Conservation (phyloP, 83 land plant genomes). For the Isoetes engelmannii region DNA sequence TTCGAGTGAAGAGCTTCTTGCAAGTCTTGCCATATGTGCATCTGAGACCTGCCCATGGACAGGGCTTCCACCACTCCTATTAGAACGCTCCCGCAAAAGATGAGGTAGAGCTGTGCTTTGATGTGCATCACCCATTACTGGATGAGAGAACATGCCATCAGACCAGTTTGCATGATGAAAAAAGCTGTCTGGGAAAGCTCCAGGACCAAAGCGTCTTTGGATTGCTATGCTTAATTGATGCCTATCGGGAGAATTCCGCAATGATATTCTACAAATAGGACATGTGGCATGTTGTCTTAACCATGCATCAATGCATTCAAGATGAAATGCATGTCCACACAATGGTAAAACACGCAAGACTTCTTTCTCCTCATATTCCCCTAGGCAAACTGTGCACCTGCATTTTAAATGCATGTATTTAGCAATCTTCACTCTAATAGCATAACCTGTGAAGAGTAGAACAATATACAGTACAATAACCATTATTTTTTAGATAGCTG, state of each 20-base stretch:
- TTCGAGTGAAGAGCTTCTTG: not conserved
- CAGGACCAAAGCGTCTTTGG: not conserved
- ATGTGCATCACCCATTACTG: not conserved
- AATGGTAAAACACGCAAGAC: constrained; percentile 46
- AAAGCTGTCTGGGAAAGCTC: too few relatives aligned
- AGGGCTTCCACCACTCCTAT: not conserved
- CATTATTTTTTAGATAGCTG: not conserved
- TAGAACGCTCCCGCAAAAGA: not conserved
- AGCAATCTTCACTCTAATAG: not conserved
- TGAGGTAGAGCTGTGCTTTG: not conserved
- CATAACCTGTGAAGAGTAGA: not conserved
- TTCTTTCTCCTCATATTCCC: constrained; percentile 52
- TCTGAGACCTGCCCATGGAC: too few relatives aligned
- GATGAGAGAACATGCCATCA: not conserved
- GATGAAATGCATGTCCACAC: constrained; percentile 62
- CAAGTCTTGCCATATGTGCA: not conserved
- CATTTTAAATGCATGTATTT: constrained; percentile 1
- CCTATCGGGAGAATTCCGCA: constrained; percentile 39
- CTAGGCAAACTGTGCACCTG: constrained; percentile 63
- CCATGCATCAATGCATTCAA: constrained; percentile 60
- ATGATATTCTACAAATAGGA: constrained; percentile 56
- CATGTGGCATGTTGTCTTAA: constrained; percentile 62
- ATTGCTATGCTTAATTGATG: constrained; percentile 37
- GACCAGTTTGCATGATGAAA: too few relatives aligned
- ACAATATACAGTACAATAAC: not conserved